phyloP scores from a whole-genome alignment of 768 basidiomycete genomes.

The Panellus pusillus region DNA sequence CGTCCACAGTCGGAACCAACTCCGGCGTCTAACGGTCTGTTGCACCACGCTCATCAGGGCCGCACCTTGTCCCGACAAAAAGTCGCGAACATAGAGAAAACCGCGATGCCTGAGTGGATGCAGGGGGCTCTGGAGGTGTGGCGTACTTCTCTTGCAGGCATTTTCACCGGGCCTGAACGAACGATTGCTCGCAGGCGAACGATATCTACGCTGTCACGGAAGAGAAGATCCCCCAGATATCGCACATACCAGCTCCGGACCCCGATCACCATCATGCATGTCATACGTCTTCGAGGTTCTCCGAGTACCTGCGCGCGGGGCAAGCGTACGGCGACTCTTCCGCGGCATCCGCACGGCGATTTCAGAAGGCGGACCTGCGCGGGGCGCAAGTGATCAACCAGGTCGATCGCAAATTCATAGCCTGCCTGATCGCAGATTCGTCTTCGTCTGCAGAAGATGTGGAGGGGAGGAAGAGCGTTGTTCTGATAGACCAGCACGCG shows the following conservation, averaged over 20 bases:
- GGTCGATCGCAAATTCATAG: conserved; percentile 90
- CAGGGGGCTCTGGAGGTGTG: conserved; percentile 56
- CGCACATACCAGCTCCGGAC: conserved; percentile 14
- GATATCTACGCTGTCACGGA: conserved; percentile 51
- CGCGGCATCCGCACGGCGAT: conserved; percentile 33
- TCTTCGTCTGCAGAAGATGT: conserved; percentile 3
- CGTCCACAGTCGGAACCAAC: conserved; percentile 33
- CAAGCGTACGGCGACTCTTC: conserved; percentile 13
- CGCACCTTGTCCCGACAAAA: conserved; percentile 24
- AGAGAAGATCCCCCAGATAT: conserved; percentile 40
- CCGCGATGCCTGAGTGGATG: conserved; percentile 62
- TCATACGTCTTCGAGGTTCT: conserved; percentile 12
- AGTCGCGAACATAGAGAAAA: conserved; percentile 9
- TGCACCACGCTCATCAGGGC: conserved; percentile 23
- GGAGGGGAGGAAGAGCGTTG: conserved; percentile 39
- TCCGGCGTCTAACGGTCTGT: conserved; percentile 23
- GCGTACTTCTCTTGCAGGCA: conserved; percentile 5
- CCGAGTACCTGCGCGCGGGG: conserved; percentile 21
- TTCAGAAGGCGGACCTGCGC: conserved; percentile 55
- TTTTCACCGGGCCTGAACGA: conserved; percentile 12
- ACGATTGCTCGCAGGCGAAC: conserved; percentile 45
- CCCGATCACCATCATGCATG: conserved; percentile 6
- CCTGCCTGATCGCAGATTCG: conserved; percentile 54
- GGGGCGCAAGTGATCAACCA: conserved; percentile 71
- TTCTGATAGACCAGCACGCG: conserved; percentile 95